Base-by-base conservation (phyloP, 139 green algal genomes). In the Coccomyxa sp. region DNA sequence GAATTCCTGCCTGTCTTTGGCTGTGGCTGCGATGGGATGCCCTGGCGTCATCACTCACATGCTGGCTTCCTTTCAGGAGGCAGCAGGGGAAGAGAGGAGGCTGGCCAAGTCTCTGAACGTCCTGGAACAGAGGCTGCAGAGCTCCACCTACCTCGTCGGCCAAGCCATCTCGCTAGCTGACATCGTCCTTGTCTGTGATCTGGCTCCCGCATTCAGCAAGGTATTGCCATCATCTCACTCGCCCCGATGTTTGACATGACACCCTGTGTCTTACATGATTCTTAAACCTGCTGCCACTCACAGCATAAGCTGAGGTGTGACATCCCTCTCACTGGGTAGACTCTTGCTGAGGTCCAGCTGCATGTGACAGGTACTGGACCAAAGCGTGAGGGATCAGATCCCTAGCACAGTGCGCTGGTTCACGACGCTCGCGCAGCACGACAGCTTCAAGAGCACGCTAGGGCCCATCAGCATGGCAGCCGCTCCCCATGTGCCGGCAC, bases 341-440 rank as follows among this genome's bases (percentile, higher is more conserved):
- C 8, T 10, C 39, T 38, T 7, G 41, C n/a, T 68, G 8, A 22
- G 79, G 18, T 72, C 58, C 4, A 33, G 24, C 24, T 5, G 41
- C 12, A 41, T 79, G 24, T 29, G 27, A 24, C 31, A 80, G 50
- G 71, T 81, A 37, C 31, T 86, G 18, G 73, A 80, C 35, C 37
- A 55, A 14, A 41, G 31, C 16, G 74, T 29, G 38, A 58, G 76
- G 14, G 55, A 82, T 31, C n/a, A 29, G 33, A 37, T 82, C 8
- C 81, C 81, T 6, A 55, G 78, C 76, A 82, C 50, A 6, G 50
- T 73, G 34, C 34, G 73, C 39, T 81, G 81, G 76, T 78, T 82
- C 38, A 14, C 37, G 33, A 77, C 39, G 8, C 7, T 40, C 24
- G 41, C 73, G 27, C 33, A 39, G 35, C 72, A 74, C 14, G 38